Conservation (phyloP, 108 stramenopile genomes). For the Licmophora abbreviata region DNA sequence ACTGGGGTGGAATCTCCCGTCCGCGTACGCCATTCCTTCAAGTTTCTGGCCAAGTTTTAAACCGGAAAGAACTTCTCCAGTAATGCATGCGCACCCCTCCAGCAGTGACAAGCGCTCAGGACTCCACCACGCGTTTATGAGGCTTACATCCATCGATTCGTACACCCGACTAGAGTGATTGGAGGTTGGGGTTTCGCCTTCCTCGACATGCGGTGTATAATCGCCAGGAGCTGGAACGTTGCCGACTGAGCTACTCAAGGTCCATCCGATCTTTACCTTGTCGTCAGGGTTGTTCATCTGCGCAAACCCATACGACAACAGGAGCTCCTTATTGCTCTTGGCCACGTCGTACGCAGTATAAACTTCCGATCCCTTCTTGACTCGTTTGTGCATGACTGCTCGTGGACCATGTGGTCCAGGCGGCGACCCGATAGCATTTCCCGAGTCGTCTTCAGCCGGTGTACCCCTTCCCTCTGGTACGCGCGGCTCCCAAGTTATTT, state of each 20-base stretch:
- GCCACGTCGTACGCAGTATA: slow-evolving; percentile 55
- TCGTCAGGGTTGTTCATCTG: slow-evolving; percentile 61
- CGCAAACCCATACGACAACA: slow-evolving; percentile 75
- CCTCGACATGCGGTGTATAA: slow-evolving; percentile 24
- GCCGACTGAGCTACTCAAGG: slow-evolving; percentile 68
- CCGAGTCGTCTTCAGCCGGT: slow-evolving; percentile 13
- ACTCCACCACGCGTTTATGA: slow-evolving; percentile 76
- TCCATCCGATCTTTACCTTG: slow-evolving; percentile 68
- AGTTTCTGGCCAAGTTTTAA: slow-evolving; percentile 70
- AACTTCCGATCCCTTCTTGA: slow-evolving; percentile 70
- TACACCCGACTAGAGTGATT: slow-evolving; percentile 31
- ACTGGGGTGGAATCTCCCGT: slow-evolving; percentile 60
- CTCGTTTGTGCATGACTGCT: slow-evolving; percentile 37
- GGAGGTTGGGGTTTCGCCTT: slow-evolving; percentile 6
- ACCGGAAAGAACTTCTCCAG: slow-evolving; percentile 35
- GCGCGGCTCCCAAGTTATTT: slow-evolving; percentile 50
- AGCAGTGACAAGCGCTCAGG: slow-evolving; percentile 63
- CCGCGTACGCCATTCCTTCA: slow-evolving; percentile 38
- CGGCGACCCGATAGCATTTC: too few relatives aligned
- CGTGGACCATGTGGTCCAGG: slow-evolving; percentile 28
- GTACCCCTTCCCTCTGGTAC: slow-evolving; percentile 1
- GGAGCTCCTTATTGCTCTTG: slow-evolving; percentile 53
- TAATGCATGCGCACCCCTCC: slow-evolving; percentile 40
- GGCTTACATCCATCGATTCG: slow-evolving; percentile 51
- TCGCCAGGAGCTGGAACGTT: slow-evolving; percentile 41